Base-by-base conservation (phyloP, 257 asterid species). In the Solanum medicagineum region DNA sequence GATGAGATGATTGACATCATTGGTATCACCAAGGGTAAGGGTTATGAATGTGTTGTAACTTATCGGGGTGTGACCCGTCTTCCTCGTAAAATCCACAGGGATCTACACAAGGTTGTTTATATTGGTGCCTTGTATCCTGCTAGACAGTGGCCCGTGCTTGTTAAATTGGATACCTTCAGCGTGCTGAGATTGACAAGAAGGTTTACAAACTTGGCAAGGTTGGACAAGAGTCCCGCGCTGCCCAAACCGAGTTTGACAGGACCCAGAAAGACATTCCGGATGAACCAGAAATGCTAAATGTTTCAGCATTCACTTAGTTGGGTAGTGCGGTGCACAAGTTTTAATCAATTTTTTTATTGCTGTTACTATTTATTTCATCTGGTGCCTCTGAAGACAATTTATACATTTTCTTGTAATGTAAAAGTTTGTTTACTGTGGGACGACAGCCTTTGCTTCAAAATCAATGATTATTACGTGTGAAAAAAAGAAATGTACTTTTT, bases 121-220 rank as follows among this genome's bases (percentile, higher is more conserved):
- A 94, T 95, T 87, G 98, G 98, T 62, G 98, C 97, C 10, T 95
- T 98, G 98, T 98, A 94, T 26, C 98, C 98, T 84, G 96, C 98
- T 84, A 90, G 97, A 95, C 98, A 0, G 98, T 95, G 80, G 98
- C 98, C 22, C 91, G 98, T 89, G 98, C 98, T 87, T 98, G 98
- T 87, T 98, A 94, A 91, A 95, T 94, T 54, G 98, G 98, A 1
- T 95, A 93, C 89, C 98, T 94, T 88, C 98, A 95, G 91, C 97
- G 97, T 20, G 94, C 98, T 57, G 98, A 95, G 85, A 83, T 95
- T 97, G 94, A 95, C 97, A 95, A 95, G 90, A 95, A 95, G 92
- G 73, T 95, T 81, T 95, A 95, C 89, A 95, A 87, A 95, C 96
- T 95, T 24, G 98, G 98, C 24, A 95, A 95, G 92, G 92, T 81